Conservation (phyloP, 192 early-diverging fungal species). For the Gonapodya sp. region DNA sequence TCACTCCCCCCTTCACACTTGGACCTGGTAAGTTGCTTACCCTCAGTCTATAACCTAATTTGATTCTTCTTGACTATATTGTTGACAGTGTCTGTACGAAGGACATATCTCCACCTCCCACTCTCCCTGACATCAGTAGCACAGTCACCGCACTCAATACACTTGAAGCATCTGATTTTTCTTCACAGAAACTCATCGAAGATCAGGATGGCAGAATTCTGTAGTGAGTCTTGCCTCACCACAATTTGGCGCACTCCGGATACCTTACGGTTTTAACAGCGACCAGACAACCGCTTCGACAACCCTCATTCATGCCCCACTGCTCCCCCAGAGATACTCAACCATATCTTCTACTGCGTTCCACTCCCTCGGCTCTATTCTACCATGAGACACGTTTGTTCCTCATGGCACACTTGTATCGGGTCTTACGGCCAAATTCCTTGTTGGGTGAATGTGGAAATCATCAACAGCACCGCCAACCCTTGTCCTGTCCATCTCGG, state of each 20-base stretch:
- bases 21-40: conserved; percentile 1
- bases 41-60: neutral
- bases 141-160: neutral
- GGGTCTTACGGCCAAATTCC: conserved; percentile 3
- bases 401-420: neutral
- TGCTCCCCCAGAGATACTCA: neutral
- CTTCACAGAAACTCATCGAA: conserved; percentile 1
- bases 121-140: neutral
- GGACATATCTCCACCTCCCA: conserved; percentile 3
- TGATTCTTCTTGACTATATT: neutral
- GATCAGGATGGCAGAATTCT: neutral
- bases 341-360: neutral
- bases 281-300: conserved; percentile 3
- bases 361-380: conserved; percentile 3
- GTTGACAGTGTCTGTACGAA: neutral
- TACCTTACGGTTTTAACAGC: neutral
- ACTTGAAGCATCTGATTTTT: neutral
- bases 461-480: neutral
- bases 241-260: neutral
- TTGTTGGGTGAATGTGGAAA: neutral
- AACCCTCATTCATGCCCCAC: neutral
- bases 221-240: neutral
- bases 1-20: neutral
- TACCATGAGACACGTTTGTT: neutral
- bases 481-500: neutral